A percentile compares a stretch with the other conserved stretches of the same genome.
phyloP scores from a whole-genome alignment of 2,329 filamentous ascomycete genomes.

The Coniochaeta sp. region DNA sequence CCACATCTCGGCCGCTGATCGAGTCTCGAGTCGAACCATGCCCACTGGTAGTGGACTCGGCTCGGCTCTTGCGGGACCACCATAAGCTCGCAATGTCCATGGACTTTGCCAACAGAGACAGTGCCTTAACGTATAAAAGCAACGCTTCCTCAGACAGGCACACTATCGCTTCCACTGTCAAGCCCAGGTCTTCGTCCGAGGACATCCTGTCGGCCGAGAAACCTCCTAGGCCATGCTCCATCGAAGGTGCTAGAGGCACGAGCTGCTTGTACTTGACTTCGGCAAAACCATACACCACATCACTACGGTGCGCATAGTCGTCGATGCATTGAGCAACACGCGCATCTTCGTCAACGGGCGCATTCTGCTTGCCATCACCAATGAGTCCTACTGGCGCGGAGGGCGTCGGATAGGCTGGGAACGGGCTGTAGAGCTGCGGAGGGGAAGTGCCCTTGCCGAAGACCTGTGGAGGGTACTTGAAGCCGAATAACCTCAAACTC shows the following conservation, averaged over 20 bases:
- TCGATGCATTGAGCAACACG: slow-evolving; percentile 76
- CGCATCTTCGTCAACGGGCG: slow-evolving; percentile 68
- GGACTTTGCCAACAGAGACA: slow-evolving; percentile 81
- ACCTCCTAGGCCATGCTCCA: slow-evolving; percentile 62
- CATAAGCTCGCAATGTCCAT: slow-evolving; percentile 93
- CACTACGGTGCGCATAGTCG: slow-evolving; percentile 84
- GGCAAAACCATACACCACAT: slow-evolving; percentile 95
- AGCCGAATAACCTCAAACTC: slow-evolving; percentile 65
- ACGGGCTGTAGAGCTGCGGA: slow-evolving; percentile 69
- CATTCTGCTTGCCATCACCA: slow-evolving; percentile 54
- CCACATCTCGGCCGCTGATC: slow-evolving; percentile 39
- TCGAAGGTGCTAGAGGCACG: slow-evolving; percentile 77
- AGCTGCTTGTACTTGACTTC: slow-evolving; percentile 98
- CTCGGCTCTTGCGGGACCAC: slow-evolving; percentile 77
- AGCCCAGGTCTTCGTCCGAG: slow-evolving; percentile 61
- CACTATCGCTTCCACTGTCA: slow-evolving; percentile 81
- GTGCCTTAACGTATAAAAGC: slow-evolving; percentile 90
- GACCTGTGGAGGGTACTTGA: slow-evolving; percentile 59
- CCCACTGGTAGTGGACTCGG: slow-evolving; percentile 41
- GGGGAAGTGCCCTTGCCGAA: slow-evolving; percentile 60
- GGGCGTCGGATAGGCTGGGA: slow-evolving; percentile 74
- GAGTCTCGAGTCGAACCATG: slow-evolving; percentile 31
- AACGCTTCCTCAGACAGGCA: slow-evolving; percentile 88
- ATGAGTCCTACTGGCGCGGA: slow-evolving; percentile 54
- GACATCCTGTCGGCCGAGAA: slow-evolving; percentile 44